phyloP scores from a whole-genome alignment of 768 basidiomycete genomes.

The Auricularia sp. region DNA sequence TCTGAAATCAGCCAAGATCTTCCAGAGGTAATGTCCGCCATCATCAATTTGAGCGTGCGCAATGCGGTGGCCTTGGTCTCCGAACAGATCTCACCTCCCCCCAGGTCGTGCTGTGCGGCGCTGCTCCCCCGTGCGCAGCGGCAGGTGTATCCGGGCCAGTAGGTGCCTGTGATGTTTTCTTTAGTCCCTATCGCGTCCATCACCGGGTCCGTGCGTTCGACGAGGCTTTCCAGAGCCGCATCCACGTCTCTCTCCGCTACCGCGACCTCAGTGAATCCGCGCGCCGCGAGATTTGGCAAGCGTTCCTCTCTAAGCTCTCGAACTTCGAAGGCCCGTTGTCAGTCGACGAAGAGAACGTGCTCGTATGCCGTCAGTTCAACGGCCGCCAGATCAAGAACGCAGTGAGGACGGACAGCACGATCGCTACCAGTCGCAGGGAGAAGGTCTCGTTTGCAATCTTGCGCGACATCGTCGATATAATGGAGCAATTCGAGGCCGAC shows the following conservation, averaged over 20 bases:
- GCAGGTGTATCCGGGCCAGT: too few relatives aligned
- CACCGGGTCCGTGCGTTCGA: constrained; percentile 29
- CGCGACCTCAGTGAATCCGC: constrained; percentile 43
- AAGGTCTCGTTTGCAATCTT: constrained; percentile 38
- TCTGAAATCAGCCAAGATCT: too few relatives aligned
- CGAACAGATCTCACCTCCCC: too few relatives aligned
- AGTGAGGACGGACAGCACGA: constrained; percentile 51
- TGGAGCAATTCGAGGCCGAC: constrained; percentile 41
- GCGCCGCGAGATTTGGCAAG: constrained; percentile 51
- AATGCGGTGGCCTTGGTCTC: too few relatives aligned
- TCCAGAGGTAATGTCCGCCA: too few relatives aligned
- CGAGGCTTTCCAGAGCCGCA: constrained; percentile 25
- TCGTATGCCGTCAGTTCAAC: constrained; percentile 46
- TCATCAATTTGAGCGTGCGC: too few relatives aligned
- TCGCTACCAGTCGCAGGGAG: constrained; percentile 42
- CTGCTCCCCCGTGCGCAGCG: too few relatives aligned
- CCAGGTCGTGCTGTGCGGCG: too few relatives aligned
- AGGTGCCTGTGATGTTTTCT: too few relatives aligned
- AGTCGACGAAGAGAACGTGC: constrained; percentile 31
- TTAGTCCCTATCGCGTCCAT: too few relatives aligned
- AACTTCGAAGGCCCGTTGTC: constrained; percentile 24
- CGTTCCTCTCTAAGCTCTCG: constrained; percentile 39
- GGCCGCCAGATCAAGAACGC: constrained; percentile 65
- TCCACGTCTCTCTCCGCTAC: constrained; percentile 42
- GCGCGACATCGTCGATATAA: constrained; percentile 7